phyloP scores from a whole-genome alignment of 179 eudicot species.

The Kewa caespitosa region DNA sequence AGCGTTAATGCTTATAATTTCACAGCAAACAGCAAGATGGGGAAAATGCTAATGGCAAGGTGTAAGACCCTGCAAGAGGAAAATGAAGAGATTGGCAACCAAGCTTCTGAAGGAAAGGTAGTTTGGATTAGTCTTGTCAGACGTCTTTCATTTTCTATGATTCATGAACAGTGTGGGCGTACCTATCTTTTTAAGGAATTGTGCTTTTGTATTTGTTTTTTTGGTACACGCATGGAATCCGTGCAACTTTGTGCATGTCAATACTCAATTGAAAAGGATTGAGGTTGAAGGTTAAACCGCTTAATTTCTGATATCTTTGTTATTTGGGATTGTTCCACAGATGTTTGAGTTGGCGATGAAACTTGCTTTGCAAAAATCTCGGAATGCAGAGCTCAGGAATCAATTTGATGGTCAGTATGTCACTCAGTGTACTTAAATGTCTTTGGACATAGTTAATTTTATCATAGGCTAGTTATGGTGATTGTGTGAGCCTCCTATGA shows the following conservation, averaged over 20 bases:
- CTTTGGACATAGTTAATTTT: not conserved
- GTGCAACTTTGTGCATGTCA: no score
- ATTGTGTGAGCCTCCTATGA: not conserved
- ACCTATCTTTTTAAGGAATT: not conserved
- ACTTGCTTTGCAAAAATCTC: conserved; percentile 86
- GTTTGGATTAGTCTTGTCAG: not conserved
- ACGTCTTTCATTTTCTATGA: not conserved
- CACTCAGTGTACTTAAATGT: not conserved
- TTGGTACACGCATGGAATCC: not conserved
- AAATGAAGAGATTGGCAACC: conserved; percentile 98
- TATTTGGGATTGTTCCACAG: conserved; percentile 39
- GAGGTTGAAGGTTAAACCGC: not conserved
- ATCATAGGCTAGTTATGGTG: not conserved
- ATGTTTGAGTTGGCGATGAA: conserved; percentile 87
- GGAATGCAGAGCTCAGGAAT: conserved; percentile 75
- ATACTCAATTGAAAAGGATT: no score
- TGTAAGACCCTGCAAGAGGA: conserved; percentile 93
- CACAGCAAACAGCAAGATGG: conserved; percentile 92
- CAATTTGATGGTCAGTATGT: conserved; percentile 78
- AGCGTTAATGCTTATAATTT: conserved; percentile 80
- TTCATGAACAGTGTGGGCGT: not conserved
- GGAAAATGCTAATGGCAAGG: conserved; percentile 92
- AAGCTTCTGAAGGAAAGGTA: conserved; percentile 99
- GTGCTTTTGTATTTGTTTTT: not conserved
- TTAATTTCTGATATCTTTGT: not conserved